Percentiles rank a stretch among this genome's conserved stretches.
phyloP scores from a whole-genome alignment of 768 basidiomycete genomes.

The Dioszegia hungarica region DNA sequence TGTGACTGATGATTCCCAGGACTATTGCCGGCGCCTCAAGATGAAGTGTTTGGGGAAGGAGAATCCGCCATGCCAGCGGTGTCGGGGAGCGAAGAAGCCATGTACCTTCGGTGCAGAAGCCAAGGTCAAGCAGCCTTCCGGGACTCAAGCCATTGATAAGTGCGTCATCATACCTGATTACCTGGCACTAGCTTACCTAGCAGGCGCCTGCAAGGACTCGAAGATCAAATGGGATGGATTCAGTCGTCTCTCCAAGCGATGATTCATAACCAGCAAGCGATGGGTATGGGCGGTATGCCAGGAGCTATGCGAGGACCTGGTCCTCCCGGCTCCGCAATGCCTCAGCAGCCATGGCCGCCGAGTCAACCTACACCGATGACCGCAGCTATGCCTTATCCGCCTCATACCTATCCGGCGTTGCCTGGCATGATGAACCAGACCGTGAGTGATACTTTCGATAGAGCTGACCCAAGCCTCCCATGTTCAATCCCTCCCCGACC shows the following conservation, averaged over 20 bases:
- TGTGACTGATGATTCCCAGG: conserved; percentile 17
- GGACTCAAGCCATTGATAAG: conserved; percentile 27
- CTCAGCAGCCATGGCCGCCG: not conserved
- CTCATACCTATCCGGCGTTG: not conserved
- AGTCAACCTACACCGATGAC: not conserved
- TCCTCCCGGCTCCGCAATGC: not conserved
- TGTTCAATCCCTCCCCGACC: not conserved
- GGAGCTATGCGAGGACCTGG: not conserved
- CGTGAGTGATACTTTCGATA: not conserved
- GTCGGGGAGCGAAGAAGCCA: conserved; percentile 22
- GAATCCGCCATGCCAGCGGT: conserved; percentile 43
- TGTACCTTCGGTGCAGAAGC: conserved; percentile 38
- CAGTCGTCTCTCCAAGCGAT: conserved; percentile 27
- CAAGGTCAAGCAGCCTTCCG: conserved; percentile 10
- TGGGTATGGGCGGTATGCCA: not conserved
- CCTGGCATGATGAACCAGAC: not conserved
- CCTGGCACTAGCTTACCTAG: too few species aligned
- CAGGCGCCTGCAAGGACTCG: conserved; percentile 20
- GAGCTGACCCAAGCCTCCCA: not conserved
- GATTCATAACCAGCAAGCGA: conserved; percentile 7
- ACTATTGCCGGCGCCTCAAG: conserved; percentile 40
- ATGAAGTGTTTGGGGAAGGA: conserved; percentile 44
- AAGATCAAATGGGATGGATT: conserved; percentile 36
- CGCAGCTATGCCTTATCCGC: not conserved
- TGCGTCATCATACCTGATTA: too few species aligned